Evolutionary conservation across 2,329 filamentous ascomycete genomes (phyloP), one percentile per base, ranked within the genome.

Genomic region (Xylariaceae sp.): DNA sequence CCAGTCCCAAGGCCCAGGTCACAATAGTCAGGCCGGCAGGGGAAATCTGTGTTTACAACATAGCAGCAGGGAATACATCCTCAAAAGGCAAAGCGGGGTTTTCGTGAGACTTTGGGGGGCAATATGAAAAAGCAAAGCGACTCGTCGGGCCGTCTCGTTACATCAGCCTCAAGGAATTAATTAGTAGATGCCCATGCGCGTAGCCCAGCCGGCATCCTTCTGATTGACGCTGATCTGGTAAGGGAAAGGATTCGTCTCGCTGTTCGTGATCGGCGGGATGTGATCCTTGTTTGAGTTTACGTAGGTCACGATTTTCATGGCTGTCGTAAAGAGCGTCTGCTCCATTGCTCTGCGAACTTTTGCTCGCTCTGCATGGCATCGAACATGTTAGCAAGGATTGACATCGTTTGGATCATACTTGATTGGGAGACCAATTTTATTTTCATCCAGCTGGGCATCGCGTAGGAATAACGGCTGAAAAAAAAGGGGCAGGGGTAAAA

Each of bases 191-290:
- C 65, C 62, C 60, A 67, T 91, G 45, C 89, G 82, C 58, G 87
- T 84, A 53, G 89, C 85, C 90, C 91, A 93, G 55, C 87, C 83
- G 63, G 89, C 87, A 61, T 87, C 82, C 70, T 90, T 90, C 59
- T 90, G 90, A 71, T 96, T 94, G 60, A 97, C 85, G 62, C 88
- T 83, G 71, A 97, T 96, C 74, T 92, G 88, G 75, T 96, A 97
- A 0, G 93, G 93, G 71, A 97, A 99, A 0, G 94, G 93, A 73
- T 97, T 97, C 52, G 89, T 80, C 63, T 93, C 90, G 71, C 87
- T 92, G 18, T 92, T 94, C 7, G 92, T 97, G 69, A 97, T 97
- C 54, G 93, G 94, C 1, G 94, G 94, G 66, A 99, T 97, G 74
- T 97, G 94, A 70, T 95, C 90, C 73, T 95, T 96, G 75, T 97